Percentiles rank a stretch among this genome's conserved stretches.
phyloP scores from a whole-genome alignment of 176 grass and related monocot species.

The Oryza punctata region DNA sequence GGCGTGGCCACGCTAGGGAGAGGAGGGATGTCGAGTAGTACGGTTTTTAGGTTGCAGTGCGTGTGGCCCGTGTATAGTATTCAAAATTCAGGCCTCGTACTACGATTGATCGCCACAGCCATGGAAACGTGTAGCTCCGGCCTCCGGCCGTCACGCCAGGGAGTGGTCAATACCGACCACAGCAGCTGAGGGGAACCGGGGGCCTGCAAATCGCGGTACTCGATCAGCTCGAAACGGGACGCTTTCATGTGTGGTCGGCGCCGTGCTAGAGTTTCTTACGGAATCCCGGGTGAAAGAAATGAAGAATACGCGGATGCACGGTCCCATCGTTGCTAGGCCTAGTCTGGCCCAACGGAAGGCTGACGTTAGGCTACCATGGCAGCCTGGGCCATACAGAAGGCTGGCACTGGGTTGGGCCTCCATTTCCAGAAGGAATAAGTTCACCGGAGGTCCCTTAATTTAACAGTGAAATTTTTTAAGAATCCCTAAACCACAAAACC shows the following conservation, averaged over 20 bases:
- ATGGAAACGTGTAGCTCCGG: neutral
- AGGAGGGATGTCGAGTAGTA: neutral
- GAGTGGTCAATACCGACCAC: no score
- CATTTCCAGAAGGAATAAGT: no score
- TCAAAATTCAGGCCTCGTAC: neutral
- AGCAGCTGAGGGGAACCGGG: no score
- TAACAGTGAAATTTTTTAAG: no score
- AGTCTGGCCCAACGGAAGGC: neutral
- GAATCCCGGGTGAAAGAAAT: no score
- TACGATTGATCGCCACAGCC: neutral
- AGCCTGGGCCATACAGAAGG: no score
- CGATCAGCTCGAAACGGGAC: no score
- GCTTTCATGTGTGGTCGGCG: neutral
- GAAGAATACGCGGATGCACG: no score
- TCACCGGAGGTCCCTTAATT: no score
- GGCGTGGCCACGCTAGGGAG: neutral
- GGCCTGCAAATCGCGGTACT: no score
- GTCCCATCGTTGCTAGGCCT: neutral
- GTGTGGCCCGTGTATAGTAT: neutral
- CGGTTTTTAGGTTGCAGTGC: neutral
- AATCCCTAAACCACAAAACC: no score
- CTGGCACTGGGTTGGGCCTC: neutral
- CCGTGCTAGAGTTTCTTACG: neutral
- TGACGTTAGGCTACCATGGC: no score
- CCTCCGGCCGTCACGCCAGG: neutral